Conservation (phyloP, 352 stramenopile genomes). For the Pythium apleroticum region DNA sequence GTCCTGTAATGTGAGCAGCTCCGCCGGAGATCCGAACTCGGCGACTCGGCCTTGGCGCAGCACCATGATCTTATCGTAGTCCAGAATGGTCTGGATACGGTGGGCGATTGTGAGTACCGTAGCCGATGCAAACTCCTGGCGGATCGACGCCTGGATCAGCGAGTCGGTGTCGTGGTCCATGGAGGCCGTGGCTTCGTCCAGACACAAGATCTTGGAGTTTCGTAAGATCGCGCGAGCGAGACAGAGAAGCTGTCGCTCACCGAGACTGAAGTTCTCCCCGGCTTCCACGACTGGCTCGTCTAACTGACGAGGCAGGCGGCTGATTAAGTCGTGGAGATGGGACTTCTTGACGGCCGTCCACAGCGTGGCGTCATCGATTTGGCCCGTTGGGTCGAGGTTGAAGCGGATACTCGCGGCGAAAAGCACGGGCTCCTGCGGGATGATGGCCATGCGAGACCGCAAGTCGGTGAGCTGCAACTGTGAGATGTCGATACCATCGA, state of each 20-base stretch:
- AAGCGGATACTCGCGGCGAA: conserved; percentile 67
- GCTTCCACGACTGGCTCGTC: conserved; percentile 62
- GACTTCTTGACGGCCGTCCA: conserved; percentile 91
- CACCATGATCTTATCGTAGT: conserved; percentile 88
- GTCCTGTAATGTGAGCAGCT: conserved; percentile 42
- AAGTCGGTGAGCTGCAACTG: conserved; percentile 54
- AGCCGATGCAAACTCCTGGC: conserved; percentile 60
- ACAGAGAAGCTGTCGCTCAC: conserved; percentile 87
- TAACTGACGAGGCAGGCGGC: conserved; percentile 37
- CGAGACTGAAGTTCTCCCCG: conserved; percentile 82
- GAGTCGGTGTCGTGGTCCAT: conserved; percentile 74
- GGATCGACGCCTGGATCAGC: conserved; percentile 67
- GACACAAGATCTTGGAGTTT: conserved; percentile 72
- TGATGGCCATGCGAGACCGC: conserved; percentile 72
- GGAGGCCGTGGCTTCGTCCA: conserved; percentile 82
- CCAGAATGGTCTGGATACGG: conserved; percentile 82
- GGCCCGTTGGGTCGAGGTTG: conserved; percentile 72
- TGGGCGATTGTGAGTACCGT: conserved; percentile 90
- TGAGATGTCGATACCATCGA: conserved; percentile 92
- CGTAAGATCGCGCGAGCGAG: conserved; percentile 78
- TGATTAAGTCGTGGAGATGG: conserved; percentile 68
- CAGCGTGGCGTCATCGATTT: conserved; percentile 79
- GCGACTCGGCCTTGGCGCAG: conserved; percentile 66
- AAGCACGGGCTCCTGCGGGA: conserved; percentile 79
- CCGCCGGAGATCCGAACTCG: conserved; percentile 68